Base-by-base conservation (phyloP, 768 basidiomycete species). In the Trametes maxima region DNA sequence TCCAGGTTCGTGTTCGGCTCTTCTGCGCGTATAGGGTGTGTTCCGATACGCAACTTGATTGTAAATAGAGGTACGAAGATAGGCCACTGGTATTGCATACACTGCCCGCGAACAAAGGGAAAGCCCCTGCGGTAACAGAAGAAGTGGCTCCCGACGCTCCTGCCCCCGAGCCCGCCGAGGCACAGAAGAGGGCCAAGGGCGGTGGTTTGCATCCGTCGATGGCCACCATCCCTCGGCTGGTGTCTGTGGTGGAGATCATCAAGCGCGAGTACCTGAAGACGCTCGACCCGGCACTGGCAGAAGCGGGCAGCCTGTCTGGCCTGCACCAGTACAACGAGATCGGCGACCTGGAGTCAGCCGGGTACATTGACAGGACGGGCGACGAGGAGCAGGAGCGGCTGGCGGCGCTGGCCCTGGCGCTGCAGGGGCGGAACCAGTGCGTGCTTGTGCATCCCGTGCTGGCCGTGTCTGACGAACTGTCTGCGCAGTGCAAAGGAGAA, bases 201-300 rank as follows among this genome's bases (percentile, higher is more conserved):
- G 21, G 24, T 8, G 45, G 45, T 13, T 47, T 74, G 73, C 3
- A 69, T 72, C 16, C 77, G 2, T 79, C 82, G 0, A 73, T 76
- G 37, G 65, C 74, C 0, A 70, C 76, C 8, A 79, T 85, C 5
- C 85, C 90, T 0, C 83, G 88, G 0, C 79, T 95, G 8, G 78
- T 95, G 39, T 85, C 87, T 0, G 88, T 92, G 3, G 86, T 85
- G 0, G 93, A 95, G 73, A 90, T 94, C 57, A 83, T 93, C 67
- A 94, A 94, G 69, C 83, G 93, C 25, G 89, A 93, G 69, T 93
- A 85, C 68, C 62, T 90, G 55, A 85, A 85, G 57, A 70, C 69
- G 16, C 75, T 88, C 6, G 80, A 80, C 43, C 19, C 80, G 74
- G 13, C 72, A 67, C 37, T 78, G 77, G 2, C 71, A 73, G n/a